Conservation (phyloP, 805 yeast genomes). For the Isabelozyma gotoi region DNA sequence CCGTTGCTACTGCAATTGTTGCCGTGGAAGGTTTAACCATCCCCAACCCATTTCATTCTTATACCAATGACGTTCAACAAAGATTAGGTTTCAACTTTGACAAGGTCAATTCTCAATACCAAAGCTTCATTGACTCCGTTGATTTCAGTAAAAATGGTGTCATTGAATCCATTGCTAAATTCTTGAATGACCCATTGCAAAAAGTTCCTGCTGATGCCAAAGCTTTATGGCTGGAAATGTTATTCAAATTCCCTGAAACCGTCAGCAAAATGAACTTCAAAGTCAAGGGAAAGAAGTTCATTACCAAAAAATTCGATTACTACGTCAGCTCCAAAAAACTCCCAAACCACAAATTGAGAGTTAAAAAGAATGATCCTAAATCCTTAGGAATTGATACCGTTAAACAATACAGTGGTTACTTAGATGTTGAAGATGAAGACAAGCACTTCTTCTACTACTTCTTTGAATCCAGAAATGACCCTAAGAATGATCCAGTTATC, state of each 20-base stretch:
- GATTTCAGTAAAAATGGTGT: slow-evolving; percentile 26
- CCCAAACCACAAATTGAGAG: slow-evolving; percentile 57
- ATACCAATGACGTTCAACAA: slow-evolving; percentile 16
- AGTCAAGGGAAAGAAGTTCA: slow-evolving; percentile 48
- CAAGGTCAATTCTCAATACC: slow-evolving; percentile 3
- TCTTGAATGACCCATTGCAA: slow-evolving; percentile 51
- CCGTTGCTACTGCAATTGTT: slow-evolving; percentile 13
- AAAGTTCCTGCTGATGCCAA: slow-evolving; percentile 49
- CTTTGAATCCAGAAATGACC: slow-evolving; percentile 33
- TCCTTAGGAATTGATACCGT: slow-evolving; percentile 78
- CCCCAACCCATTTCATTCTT: slow-evolving; percentile 15
- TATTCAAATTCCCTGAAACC: slow-evolving; percentile 57
- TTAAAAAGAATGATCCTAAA: slow-evolving; percentile 53
- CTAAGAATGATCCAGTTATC: slow-evolving; percentile 27
- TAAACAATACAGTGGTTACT: slow-evolving; percentile 81
- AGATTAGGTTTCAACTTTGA: slow-evolving; percentile 11
- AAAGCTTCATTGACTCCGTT: slow-evolving; percentile 6
- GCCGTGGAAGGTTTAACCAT: slow-evolving; percentile 21
- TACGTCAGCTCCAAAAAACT: slow-evolving; percentile 37
- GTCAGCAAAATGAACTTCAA: slow-evolving; percentile 48
- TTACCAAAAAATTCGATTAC: slow-evolving; percentile 33
- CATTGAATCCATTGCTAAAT: slow-evolving; percentile 49
- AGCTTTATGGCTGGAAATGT: slow-evolving; percentile 62
- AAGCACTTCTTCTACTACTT: slow-evolving; percentile 33
- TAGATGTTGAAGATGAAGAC: slow-evolving; percentile 78